phyloP scores from a whole-genome alignment of 768 basidiomycete genomes.

The Dentipellis fragilis region DNA sequence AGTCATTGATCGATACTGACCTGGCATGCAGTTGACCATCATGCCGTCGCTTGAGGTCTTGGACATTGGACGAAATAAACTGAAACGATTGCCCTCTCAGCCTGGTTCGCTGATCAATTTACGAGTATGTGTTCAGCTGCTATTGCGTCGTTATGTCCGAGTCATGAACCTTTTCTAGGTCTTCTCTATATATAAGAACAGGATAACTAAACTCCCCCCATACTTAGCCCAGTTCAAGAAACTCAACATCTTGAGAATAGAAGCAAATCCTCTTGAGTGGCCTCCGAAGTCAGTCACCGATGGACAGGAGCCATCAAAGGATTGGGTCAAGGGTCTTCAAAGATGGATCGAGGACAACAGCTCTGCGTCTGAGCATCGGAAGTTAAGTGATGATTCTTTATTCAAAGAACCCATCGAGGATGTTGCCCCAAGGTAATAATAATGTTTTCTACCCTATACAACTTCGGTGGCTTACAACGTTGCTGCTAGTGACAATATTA shows the following conservation, averaged over 20 bases:
- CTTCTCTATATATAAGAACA: conserved; percentile 80
- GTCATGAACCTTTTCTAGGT: conserved; percentile 38
- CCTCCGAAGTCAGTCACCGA: conserved; percentile 59
- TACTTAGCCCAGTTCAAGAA: conserved; percentile 68
- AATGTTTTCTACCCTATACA: conserved; percentile 21
- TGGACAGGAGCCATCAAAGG: conserved; percentile 40
- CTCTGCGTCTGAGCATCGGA: conserved; percentile 22
- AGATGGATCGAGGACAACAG: conserved; percentile 62
- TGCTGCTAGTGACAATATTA: not conserved
- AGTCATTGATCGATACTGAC: not conserved
- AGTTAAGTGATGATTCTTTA: conserved; percentile 39
- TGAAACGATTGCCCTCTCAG: conserved; percentile 66
- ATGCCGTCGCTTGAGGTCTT: conserved; percentile 88
- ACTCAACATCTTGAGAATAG: conserved; percentile 74
- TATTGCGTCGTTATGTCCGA: not conserved
- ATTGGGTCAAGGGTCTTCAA: conserved; percentile 66
- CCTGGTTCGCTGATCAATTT: conserved; percentile 75
- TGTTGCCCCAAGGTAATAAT: conserved; percentile 30
- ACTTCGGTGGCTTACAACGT: no score
- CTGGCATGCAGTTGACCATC: conserved; percentile 52
- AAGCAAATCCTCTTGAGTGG: conserved; percentile 93
- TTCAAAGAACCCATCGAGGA: conserved; percentile 30
- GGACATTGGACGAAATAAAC: conserved; percentile 89
- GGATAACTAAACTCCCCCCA: conserved; percentile 63
- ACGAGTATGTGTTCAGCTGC: conserved; percentile 34